These are phyloP conservation scores for Ogataea henricii DNA, from an alignment of 805 yeast species.

Conservation along the genomic window DNA sequence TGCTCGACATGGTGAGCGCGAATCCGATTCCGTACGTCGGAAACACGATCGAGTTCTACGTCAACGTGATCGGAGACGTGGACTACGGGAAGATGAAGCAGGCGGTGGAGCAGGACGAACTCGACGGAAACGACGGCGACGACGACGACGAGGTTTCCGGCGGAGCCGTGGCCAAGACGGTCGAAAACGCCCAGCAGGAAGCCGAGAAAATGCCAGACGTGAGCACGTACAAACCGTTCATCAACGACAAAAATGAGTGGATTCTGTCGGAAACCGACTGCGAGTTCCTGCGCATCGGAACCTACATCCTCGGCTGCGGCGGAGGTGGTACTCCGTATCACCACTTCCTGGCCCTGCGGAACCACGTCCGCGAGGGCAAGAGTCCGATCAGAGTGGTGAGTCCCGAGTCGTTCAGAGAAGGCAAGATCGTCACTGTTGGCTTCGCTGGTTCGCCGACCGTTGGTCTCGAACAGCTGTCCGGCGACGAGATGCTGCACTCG, in stretches of 20 bases:
- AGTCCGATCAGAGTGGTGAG: conserved; percentile 38
- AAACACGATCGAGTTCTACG: conserved; percentile 36
- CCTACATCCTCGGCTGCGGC: conserved; percentile 50
- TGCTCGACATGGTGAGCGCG: conserved; percentile 24
- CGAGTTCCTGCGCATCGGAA: conserved; percentile 44
- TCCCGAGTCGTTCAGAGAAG: conserved; percentile 32
- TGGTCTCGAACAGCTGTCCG: conserved; percentile 42
- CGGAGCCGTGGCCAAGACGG: conserved; percentile 12
- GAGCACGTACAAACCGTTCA: conserved; percentile 33
- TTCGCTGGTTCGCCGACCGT: conserved; percentile 52
- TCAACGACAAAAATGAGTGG: conserved; percentile 38
- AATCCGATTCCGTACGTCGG: conserved; percentile 38
- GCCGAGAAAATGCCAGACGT: conserved; percentile 26
- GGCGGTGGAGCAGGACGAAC: not conserved
- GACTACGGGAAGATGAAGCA: conserved; percentile 33
- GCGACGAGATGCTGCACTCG: conserved; percentile 39
- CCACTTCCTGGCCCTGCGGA: conserved; percentile 36
- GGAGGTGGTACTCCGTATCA: conserved; percentile 53
- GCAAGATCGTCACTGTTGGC: conserved; percentile 37
- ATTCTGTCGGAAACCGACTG: conserved; percentile 42
- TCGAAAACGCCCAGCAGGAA: conserved; percentile 3
- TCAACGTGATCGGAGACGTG: conserved; percentile 47
- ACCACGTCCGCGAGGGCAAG: conserved; percentile 37
- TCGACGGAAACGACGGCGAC: not conserved
- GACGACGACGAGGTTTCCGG: not conserved